A percentile compares a stretch with the other conserved stretches of the same genome.
phyloP scores from a whole-genome alignment of 2,329 filamentous ascomycete species.

The Trichoderma hamatum region DNA sequence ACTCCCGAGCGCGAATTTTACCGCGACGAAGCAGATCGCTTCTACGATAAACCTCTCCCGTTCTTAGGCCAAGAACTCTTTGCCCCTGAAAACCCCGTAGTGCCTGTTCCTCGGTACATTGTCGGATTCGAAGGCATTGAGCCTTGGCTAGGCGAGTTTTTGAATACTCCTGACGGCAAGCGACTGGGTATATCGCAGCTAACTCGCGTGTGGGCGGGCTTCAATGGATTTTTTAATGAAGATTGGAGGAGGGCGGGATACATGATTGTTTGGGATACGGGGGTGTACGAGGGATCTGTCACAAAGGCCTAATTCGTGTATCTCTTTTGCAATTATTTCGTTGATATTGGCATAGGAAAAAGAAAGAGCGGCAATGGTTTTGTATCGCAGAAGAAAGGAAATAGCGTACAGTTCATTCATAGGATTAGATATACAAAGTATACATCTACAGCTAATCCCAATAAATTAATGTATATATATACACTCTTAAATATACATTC shows the following conservation, averaged over 20 bases:
- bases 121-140: conserved; percentile 65
- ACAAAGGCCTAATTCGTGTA: conserved; percentile 4
- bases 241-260: conserved; percentile 60
- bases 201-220: conserved; percentile 58
- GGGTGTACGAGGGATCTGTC: conserved; percentile 36
- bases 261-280: conserved; percentile 63
- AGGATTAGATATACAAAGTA: background rate
- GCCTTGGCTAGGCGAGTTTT: conserved; percentile 49
- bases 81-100: conserved; percentile 26
- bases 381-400: background rate
- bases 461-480: background rate
- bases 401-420: background rate
- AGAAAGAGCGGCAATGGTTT: background rate
- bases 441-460: background rate
- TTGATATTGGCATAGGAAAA: background rate
- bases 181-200: conserved; percentile 43
- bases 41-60: conserved; percentile 67
- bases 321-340: background rate
- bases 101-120: conserved; percentile 56
- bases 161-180: conserved; percentile 45
- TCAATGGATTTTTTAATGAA: conserved; percentile 66
- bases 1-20: conserved; percentile 67
- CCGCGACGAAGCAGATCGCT: conserved; percentile 86
- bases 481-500: too few relatives aligned
- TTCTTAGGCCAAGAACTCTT: conserved; percentile 64